Conservation (phyloP, 306 rosid species). For the Inga leiocalycina region DNA sequence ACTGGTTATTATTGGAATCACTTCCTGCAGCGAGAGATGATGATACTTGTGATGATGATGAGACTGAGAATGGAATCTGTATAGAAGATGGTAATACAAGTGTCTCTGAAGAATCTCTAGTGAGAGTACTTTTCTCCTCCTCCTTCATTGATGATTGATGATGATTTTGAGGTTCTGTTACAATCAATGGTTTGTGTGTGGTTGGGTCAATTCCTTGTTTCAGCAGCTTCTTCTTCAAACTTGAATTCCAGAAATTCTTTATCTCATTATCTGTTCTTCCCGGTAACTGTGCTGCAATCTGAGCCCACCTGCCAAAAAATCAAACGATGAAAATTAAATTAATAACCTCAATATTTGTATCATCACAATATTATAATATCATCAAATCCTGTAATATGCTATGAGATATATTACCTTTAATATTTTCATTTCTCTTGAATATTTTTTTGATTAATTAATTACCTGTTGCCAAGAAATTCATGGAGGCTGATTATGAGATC, state of each 20-base stretch:
- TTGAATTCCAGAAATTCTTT: conserved; percentile 91
- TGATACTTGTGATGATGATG: conserved; percentile 46
- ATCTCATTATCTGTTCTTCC: conserved; percentile 98
- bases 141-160: conserved; percentile 35
- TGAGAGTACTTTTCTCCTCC: background rate
- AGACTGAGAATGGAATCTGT: conserved; percentile 32
- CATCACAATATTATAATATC: too few species aligned
- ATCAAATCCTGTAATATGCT: too few species aligned
- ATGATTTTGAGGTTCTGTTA: conserved; percentile 25
- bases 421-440: background rate
- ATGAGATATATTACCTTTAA: too few species aligned
- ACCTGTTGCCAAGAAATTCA: conserved; percentile 91
- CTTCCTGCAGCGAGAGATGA: conserved; percentile 53
- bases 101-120: conserved; percentile 32
- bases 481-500: conserved; percentile 83
- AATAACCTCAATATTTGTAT: too few species aligned
- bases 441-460: background rate
- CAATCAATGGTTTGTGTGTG: conserved; percentile 69
- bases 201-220: conserved; percentile 95
- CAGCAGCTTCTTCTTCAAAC: conserved; percentile 87
- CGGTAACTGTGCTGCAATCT: conserved; percentile 84
- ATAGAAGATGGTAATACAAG: conserved; percentile 12
- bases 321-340: background rate
- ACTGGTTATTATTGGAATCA: conserved; percentile 38
- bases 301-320: conserved; percentile 74